Evolutionary conservation across 768 basidiomycete species (phyloP), one percentile per base, ranked within the genome.

Genomic region (Kondoa malvinella): DNA sequence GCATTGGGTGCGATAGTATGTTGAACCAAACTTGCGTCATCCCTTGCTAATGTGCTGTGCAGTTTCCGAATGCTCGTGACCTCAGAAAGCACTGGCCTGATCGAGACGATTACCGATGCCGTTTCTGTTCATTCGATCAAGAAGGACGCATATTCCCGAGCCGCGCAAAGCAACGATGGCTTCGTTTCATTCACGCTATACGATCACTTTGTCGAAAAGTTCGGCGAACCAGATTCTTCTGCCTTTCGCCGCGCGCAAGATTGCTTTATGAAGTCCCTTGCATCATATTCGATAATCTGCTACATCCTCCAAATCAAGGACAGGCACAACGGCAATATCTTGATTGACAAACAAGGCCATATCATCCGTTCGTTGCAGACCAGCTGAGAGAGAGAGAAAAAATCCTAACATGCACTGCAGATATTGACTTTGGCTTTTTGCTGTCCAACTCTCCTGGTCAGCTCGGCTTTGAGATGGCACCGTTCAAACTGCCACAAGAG

Each of bases 401-500:
- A 34, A 16, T 40, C 56, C 57, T 56, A 4, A 25, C 30, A n/a
- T n/a, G n/a, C n/a, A n/a, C n/a, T n/a, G 33, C 34, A 68, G 80
- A 99, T 76, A 99, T 99, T 69, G 95, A 97, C 77, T 99, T 97
- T 76, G 95, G 95, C 1, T 97, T 97, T 80, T 94, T 97, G 82
- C 82, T 97, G 34, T 87, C 87, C 57, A 96, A 96, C 77, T 91
- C 92, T 1, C 95, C 95, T 0, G 94, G 94, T 25, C 94, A 94
- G 76, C 87, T 99, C 71, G 89, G 94, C 30, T 97, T 99, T 76
- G 95, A 99, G 78, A 94, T 92, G n/a, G 92, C 95, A 1, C 95
- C 95, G 0, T 99, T 99, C 82, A 99, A 99, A 77, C 79, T 97
- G 15, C 86, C 92, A 4, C 81, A 87, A 65, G 95, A 99, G 77